phyloP scores from a whole-genome alignment of 495 filamentous ascomycete genomes.

The Hyphodiscus hymeniophilus region DNA sequence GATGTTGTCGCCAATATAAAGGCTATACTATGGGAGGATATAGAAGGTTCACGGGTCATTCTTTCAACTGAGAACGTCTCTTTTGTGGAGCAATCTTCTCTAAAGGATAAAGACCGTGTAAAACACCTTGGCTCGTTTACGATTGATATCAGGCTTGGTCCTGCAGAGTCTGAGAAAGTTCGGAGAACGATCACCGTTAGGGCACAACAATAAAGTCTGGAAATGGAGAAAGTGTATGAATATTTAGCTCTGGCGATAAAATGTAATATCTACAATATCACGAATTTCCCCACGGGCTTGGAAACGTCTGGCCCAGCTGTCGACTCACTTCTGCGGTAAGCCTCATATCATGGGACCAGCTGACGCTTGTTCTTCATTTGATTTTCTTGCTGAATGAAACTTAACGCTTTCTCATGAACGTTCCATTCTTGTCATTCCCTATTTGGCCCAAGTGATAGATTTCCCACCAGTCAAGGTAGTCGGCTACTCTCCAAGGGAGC shows the following conservation, averaged over 20 bases:
- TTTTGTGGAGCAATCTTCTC: constrained; percentile 34
- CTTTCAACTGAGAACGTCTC: constrained; percentile 42
- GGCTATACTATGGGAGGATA: constrained; percentile 35
- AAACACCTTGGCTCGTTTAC: constrained; percentile 47
- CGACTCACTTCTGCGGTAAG: too few species aligned
- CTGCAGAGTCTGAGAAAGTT: constrained; percentile 33
- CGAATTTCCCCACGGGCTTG: not conserved
- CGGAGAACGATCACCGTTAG: constrained; percentile 37
- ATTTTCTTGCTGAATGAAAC: too few species aligned
- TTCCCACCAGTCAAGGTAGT: too few species aligned
- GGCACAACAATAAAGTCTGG: constrained; percentile 17
- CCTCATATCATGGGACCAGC: too few species aligned
- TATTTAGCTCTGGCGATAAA: constrained; percentile 8
- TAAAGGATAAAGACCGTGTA: constrained; percentile 34
- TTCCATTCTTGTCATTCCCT: too few species aligned
- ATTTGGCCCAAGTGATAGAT: too few species aligned
- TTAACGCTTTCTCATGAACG: too few species aligned
- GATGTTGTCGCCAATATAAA: constrained; percentile 44
- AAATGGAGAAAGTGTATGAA: constrained; percentile 4
- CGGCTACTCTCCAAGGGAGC: too few species aligned
- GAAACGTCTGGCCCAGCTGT: too few species aligned
- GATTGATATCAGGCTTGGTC: constrained; percentile 44
- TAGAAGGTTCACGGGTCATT: constrained; percentile 41
- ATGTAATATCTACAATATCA: too few species aligned
- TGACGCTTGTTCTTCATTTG: too few species aligned